Percentiles rank a stretch among this genome's conserved stretches.
phyloP scores from a whole-genome alignment of 257 asterid genomes.

The Salvia hispanica region DNA sequence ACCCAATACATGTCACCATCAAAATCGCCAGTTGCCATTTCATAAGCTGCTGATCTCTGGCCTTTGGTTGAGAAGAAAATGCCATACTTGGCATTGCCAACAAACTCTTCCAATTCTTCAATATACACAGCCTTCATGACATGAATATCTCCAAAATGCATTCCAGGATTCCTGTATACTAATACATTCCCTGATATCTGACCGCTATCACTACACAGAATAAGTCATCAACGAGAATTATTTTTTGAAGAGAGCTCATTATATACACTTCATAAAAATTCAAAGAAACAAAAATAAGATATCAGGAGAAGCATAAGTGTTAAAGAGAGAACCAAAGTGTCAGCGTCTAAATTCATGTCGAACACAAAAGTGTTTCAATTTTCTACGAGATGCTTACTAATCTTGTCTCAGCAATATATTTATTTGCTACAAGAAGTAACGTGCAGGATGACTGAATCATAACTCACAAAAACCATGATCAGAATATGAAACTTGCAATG shows the following conservation, averaged over 20 bases:
- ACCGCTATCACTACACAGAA: conserved; percentile 65
- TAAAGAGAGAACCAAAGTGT: not conserved
- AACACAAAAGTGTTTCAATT: not conserved
- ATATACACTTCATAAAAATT: conserved; percentile 14
- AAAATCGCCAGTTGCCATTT: conserved; percentile 91
- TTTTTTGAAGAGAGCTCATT: conserved; percentile 1
- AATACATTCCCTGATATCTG: conserved; percentile 75
- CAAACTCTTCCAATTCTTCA: conserved; percentile 55
- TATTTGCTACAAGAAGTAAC: not conserved
- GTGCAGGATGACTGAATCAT: conserved; percentile 1
- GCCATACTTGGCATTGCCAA: conserved; percentile 83
- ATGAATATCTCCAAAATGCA: conserved; percentile 86
- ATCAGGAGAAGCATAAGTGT: conserved; percentile 2
- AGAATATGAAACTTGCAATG: conserved; percentile 11
- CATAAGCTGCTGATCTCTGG: conserved; percentile 66
- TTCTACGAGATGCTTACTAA: not conserved
- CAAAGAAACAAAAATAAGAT: not conserved
- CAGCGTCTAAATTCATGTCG: conserved; percentile 1
- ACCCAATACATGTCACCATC: conserved; percentile 89
- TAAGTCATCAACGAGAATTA: conserved; percentile 18
- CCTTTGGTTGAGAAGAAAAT: conserved; percentile 87
- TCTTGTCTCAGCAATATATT: conserved; percentile 12
- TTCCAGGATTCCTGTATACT: conserved; percentile 84
- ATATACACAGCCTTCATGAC: conserved; percentile 62
- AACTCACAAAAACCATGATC: conserved; percentile 1